phyloP scores from a whole-genome alignment of 768 basidiomycete species.

The Daedalea quercina region DNA sequence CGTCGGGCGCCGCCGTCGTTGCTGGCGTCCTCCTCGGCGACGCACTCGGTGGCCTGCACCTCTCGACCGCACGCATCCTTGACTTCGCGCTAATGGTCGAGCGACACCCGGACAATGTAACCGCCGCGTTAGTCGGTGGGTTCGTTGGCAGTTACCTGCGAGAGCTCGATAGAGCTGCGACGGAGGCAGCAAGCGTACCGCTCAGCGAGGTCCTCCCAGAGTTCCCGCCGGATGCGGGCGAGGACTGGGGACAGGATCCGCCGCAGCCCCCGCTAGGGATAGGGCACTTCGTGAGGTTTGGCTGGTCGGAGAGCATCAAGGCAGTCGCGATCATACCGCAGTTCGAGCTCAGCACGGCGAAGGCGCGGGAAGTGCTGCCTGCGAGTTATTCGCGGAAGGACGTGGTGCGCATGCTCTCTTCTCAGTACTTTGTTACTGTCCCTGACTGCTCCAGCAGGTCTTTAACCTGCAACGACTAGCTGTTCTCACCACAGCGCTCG shows the following conservation, averaged over 20 bases:
- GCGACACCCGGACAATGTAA: constrained; percentile 98
- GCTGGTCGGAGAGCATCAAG: constrained; percentile 78
- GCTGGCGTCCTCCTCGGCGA: constrained; percentile 91
- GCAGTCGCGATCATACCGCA: constrained; percentile 92
- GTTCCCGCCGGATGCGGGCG: constrained; percentile 88
- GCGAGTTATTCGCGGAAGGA: constrained; percentile 81
- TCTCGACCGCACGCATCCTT: constrained; percentile 67
- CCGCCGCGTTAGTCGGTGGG: constrained; percentile 92
- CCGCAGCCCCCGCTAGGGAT: constrained; percentile 86
- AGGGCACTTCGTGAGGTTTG: constrained; percentile 89
- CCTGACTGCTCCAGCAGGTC: constrained; percentile 46
- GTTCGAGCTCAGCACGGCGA: constrained; percentile 96
- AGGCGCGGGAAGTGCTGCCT: constrained; percentile 87
- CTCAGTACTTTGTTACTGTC: not conserved
- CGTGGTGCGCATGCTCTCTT: constrained; percentile 46
- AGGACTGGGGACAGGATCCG: constrained; percentile 85
- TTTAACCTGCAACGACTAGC: constrained; percentile 97
- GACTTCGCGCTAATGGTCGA: constrained; percentile 99
- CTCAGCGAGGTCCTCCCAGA: constrained; percentile 95
- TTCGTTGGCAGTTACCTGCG: constrained; percentile 95
- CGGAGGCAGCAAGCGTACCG: constrained; percentile 81
- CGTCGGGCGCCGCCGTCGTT: constrained; percentile 98
- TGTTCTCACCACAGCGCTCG: constrained; percentile 91
- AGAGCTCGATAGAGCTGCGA: constrained; percentile 79
- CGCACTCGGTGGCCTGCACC: constrained; percentile 66